A percentile compares a stretch with the other conserved stretches of the same genome.
Conservation (phyloP, 805 yeast species). For the Candida maris region DNA sequence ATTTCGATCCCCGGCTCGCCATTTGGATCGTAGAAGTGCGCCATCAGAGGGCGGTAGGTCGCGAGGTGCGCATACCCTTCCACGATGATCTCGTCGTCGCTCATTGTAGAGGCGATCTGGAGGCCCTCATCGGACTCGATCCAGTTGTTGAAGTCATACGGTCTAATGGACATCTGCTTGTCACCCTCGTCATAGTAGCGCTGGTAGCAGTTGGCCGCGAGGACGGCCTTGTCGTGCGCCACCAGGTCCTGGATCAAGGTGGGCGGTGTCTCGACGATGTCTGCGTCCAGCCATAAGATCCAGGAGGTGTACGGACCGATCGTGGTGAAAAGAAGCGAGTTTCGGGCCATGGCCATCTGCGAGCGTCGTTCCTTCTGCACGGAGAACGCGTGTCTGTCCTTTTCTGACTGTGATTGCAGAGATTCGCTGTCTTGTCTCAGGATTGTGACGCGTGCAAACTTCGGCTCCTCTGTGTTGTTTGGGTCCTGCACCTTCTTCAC, state of each 20-base stretch:
- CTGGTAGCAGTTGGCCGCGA: constrained; percentile 93
- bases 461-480: constrained; percentile 45
- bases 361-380: constrained; percentile 88
- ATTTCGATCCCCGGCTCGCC: constrained; percentile 66
- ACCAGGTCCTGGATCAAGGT: constrained; percentile 85
- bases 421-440: constrained; percentile 87
- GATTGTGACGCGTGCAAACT: constrained; percentile 81
- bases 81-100: constrained; percentile 86
- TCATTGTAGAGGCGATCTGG: constrained; percentile 64
- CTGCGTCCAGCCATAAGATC: constrained; percentile 97
- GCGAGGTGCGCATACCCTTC: constrained; percentile 95
- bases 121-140: constrained; percentile 78
- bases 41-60: constrained; percentile 94
- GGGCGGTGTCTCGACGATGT: constrained; percentile 83
- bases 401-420: constrained; percentile 69
- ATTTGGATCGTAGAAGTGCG: constrained; percentile 66
- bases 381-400: constrained; percentile 81
- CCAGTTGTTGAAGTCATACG: constrained; percentile 98
- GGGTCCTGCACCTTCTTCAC: constrained; percentile 69
- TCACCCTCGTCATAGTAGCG: constrained; percentile 60
- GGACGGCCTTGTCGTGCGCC: constrained; percentile 76
- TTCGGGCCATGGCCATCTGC: constrained; percentile 91
- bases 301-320: constrained; percentile 87
- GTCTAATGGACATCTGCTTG: constrained; percentile 58
- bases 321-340: constrained; percentile 84